Conservation (phyloP, 2,329 filamentous ascomycete species). For the Exserohilum turcica region DNA sequence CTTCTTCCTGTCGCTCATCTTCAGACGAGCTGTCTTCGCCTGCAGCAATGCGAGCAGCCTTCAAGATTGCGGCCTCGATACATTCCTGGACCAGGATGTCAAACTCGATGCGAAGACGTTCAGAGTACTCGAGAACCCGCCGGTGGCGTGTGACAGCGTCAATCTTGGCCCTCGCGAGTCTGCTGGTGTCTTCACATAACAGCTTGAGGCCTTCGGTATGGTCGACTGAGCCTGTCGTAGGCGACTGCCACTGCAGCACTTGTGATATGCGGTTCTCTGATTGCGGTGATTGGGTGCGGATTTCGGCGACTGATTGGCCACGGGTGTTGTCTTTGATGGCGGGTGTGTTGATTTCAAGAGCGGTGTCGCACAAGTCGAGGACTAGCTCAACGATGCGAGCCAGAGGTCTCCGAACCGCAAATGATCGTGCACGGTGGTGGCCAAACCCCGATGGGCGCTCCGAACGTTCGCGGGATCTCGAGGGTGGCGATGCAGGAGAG, state of each 20-base stretch:
- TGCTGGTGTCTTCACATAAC: slow-evolving; percentile 89
- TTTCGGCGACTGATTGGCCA: slow-evolving; percentile 70
- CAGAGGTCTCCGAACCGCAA: slow-evolving; percentile 86
- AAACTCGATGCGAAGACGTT: slow-evolving; percentile 93
- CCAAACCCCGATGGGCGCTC: slow-evolving; percentile 72
- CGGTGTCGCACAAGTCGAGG: slow-evolving; percentile 92
- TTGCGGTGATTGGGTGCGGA: slow-evolving; percentile 91
- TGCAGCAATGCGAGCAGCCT: slow-evolving; percentile 84
- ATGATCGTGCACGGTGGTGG: slow-evolving; percentile 83
- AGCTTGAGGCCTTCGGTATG: slow-evolving; percentile 88
- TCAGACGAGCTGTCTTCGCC: slow-evolving; percentile 82
- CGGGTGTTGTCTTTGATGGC: slow-evolving; percentile 81
- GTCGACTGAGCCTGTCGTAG: slow-evolving; percentile 86
- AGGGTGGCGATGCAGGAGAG: slow-evolving; percentile 67
- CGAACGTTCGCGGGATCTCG: slow-evolving; percentile 72
- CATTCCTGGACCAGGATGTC: slow-evolving; percentile 92
- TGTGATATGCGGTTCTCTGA: slow-evolving; percentile 95
- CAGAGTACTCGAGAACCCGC: slow-evolving; percentile 91
- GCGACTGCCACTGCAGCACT: slow-evolving; percentile 95
- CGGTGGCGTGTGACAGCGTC: slow-evolving; percentile 91
- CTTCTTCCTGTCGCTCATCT: slow-evolving; percentile 52
- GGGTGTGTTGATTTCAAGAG: slow-evolving; percentile 91
- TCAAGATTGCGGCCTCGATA: slow-evolving; percentile 87
- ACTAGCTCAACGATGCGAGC: slow-evolving; percentile 93
- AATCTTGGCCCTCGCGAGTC: slow-evolving; percentile 82